These are phyloP conservation scores for Escovopsis sp. DNA, from an alignment of 2,329 filamentous ascomycete species.

Conservation along the genomic window DNA sequence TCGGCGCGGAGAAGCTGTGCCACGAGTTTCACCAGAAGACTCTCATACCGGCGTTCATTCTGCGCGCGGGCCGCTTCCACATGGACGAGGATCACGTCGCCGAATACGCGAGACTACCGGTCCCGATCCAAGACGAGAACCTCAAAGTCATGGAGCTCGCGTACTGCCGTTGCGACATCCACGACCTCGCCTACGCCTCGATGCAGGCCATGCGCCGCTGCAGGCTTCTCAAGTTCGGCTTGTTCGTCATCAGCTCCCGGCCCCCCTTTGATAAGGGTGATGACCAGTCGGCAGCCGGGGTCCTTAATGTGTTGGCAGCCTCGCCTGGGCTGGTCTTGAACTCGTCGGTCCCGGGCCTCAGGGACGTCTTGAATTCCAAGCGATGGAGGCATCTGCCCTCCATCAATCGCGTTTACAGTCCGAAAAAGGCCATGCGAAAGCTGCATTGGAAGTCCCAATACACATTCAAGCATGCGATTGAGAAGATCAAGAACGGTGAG, in stretches of 20 bases:
- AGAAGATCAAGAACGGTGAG: too few species aligned
- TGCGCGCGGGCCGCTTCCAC: conserved; percentile 35
- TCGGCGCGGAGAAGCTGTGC: conserved; percentile 33
- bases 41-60: conserved; percentile 25
- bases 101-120: conserved; percentile 15
- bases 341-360: conserved; percentile 13
- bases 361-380: conserved; percentile 15
- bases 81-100: conserved; percentile 32
- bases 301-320: conserved; percentile 15
- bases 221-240: conserved; percentile 19
- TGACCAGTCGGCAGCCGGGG: conserved; percentile 5
- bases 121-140: conserved; percentile 24
- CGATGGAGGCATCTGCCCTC: conserved; percentile 24
- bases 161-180: conserved; percentile 28
- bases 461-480: conserved; percentile 10
- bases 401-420: conserved; percentile 32
- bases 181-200: conserved; percentile 27
- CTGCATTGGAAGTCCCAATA: conserved; percentile 28
- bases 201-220: conserved; percentile 24
- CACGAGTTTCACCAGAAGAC: conserved; percentile 24
- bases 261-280: conserved; percentile 18
- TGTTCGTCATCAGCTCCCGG: conserved; percentile 30
- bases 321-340: conserved; percentile 20
- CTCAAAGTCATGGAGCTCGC: conserved; percentile 33
- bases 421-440: conserved; percentile 24